Base-by-base conservation (phyloP, 2,329 filamentous ascomycete species). In the Cladosporium sp. region DNA sequence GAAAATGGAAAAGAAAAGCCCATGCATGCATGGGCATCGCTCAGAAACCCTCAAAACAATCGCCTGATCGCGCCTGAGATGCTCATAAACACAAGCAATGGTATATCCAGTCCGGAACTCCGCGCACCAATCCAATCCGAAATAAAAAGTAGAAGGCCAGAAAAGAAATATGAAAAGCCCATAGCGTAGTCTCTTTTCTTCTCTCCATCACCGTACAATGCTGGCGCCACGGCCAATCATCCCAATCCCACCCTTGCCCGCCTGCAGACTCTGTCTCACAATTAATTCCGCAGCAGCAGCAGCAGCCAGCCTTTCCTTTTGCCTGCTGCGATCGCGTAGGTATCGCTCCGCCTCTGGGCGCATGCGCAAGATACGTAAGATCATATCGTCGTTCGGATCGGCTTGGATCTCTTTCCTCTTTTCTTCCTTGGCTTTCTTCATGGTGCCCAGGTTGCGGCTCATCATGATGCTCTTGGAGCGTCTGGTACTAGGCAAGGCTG, bases 381-480 rank as follows among this genome's bases (percentile, higher is more conserved):
- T 97, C 87, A 97, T 97, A 66, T 98, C 93, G 68, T 98, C 93
- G 66, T 86, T 95, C 1, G 93, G 92, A 66, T 97, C 93, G 1
- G 93, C 92, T 66, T 98, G 93, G 1, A 90, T 89, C 67, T 97
- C 92, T 60, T 91, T 90, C 56, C 93, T 79, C 73, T 95, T 96
- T 70, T 95, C 92, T 67, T 95, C 90, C 70, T 97, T 97, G 35
- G 88, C 90, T 65, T 92, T 88, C 60, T 84, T 85, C 90, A 98
- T 97, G 7, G 93, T 97, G 39, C 93, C 93, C 48, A 98, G 72
- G 66, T 97, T 98, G 51, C 92, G 84, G 60, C 83, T 89, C 71
- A 95, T 84, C 87, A 98, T 90, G 69, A 98, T 94, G 57, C 69
- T 73, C 62, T 76, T 77, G 55, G 69, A 70, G 20, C 72, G 67